Evolutionary conservation across 106 monocot species (phyloP).

Genomic region (Apostasia ramifera): DNA sequence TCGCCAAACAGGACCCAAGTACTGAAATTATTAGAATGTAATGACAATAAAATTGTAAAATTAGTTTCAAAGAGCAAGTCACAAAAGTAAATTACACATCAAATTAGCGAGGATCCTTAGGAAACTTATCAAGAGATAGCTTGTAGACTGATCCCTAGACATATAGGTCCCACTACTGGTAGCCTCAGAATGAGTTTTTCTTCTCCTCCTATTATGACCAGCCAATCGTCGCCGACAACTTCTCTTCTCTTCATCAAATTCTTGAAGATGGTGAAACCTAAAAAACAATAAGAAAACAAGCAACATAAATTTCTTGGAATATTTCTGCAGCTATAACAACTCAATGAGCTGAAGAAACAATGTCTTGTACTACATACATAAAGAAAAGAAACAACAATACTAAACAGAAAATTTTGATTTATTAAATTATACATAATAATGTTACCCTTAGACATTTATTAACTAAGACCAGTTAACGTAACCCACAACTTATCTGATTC

Average conservation of each 20-base stretch:
- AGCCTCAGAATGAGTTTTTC: constrained; percentile 37
- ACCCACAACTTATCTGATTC: too few species aligned
- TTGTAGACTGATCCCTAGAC: constrained; percentile 21
- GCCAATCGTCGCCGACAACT: constrained; percentile 58
- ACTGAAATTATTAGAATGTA: too few species aligned
- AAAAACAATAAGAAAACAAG: background rate
- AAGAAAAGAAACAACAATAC: too few species aligned
- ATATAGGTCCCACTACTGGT: constrained; percentile 21
- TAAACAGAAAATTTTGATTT: too few species aligned
- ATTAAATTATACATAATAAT: too few species aligned
- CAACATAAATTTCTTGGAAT: background rate
- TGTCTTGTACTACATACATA: too few species aligned
- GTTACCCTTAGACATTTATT: too few species aligned
- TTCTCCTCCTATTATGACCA: constrained; percentile 52
- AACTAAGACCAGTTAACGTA: too few species aligned
- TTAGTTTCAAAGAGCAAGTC: background rate
- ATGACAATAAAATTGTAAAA: background rate
- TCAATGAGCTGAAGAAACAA: background rate
- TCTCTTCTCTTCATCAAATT: constrained; percentile 69
- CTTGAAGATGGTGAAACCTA: constrained; percentile 67
- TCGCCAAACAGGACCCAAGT: too few species aligned
- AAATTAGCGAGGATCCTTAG: constrained; percentile 47
- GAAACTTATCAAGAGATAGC: constrained; percentile 37
- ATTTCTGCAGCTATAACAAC: background rate
- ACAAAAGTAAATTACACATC: constrained; percentile 22